Percentiles rank a stretch among this genome's conserved stretches.
Evolutionary conservation across 495 filamentous ascomycete species (phyloP).

Genomic region (Penicillium subrubescens): DNA sequence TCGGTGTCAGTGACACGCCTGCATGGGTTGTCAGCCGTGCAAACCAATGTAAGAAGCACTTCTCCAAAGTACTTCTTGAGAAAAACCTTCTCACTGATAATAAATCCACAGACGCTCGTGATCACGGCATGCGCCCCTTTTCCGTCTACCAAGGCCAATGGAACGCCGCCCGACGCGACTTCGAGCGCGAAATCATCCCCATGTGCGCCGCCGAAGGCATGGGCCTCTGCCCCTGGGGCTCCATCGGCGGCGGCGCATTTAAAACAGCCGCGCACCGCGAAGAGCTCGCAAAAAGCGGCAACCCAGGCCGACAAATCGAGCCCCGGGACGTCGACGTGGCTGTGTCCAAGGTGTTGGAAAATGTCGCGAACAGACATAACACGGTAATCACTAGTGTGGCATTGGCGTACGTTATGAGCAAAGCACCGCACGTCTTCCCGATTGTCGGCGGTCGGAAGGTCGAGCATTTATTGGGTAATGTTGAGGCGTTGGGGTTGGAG

Average conservation of each 20-base stretch:
- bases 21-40: conserved; percentile 72
- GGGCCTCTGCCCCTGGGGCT: conserved; percentile 65
- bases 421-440: conserved; percentile 75
- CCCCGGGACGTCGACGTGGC: conserved; percentile 19
- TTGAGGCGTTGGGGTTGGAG: conserved; percentile 61
- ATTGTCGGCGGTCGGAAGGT: conserved; percentile 69
- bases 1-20: conserved; percentile 46
- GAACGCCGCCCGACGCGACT: conserved; percentile 61
- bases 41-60: conserved; percentile 47
- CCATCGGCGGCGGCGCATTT: conserved; percentile 59
- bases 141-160: conserved; percentile 68
- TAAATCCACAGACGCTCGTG: conserved; percentile 53
- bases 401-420: conserved; percentile 72
- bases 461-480: conserved; percentile 67
- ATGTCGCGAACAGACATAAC: conserved; percentile 57
- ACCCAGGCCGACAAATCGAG: conserved; percentile 23
- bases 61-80: background rate
- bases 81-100: background rate
- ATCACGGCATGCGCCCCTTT: conserved; percentile 65
- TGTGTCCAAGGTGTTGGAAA: conserved; percentile 60
- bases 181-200: conserved; percentile 71
- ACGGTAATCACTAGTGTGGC: conserved; percentile 54
- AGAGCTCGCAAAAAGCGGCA: conserved; percentile 20
- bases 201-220: conserved; percentile 70
- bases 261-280: conserved; percentile 26